Base-by-base conservation (phyloP, 805 yeast species). In the Hanseniaspora lindneri region DNA sequence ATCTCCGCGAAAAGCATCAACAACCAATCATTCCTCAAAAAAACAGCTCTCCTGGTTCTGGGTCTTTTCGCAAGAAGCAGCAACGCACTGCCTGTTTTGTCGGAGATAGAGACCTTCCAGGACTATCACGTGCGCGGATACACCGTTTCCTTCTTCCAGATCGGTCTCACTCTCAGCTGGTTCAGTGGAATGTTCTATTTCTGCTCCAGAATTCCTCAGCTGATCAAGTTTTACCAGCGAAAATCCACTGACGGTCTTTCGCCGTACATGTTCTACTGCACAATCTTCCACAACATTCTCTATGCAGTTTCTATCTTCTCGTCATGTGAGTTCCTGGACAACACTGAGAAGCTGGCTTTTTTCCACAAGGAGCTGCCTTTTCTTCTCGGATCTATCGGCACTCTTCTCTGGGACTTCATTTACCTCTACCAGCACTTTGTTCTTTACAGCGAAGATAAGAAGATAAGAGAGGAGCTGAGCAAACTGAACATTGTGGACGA, bases 221-320 rank as follows among this genome's bases (percentile, higher is more conserved):
- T 88, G 44, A 66, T 73, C 59, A 86, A 83, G 61, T 88, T 88
- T 64, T 80, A 76, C 60, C 56, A 67, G 46, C 70, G 95, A 34
- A 83, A 83, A 60, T 83, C 95, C 1, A 92, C 94, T 0, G 80
- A 81, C 29, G 96, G 96, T 2, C 69, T 87, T 2, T 83, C 96
- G 1, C 85, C 94, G 20, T 63, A 83, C 39, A 68, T 87, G 21
- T 88, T 88, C 61, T 75, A 75, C 10, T 76, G 89, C 17, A 94
- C 96, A 1, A 67, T 88, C 39, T 47, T 76, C 21, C 95, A 94
- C 3, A 89, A 89, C 62, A 55, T 79, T 32, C 74, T 86, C 1
- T 88, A 89, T 62, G 76, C 92, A 0, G 55, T 76, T 6, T 82
- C 94, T 6, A 86, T 89, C 24, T 55, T 87, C 36, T 69, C 80